These are phyloP conservation scores for Santalum album DNA, from an alignment of 164 flowering plant species.

Conservation along the genomic window DNA sequence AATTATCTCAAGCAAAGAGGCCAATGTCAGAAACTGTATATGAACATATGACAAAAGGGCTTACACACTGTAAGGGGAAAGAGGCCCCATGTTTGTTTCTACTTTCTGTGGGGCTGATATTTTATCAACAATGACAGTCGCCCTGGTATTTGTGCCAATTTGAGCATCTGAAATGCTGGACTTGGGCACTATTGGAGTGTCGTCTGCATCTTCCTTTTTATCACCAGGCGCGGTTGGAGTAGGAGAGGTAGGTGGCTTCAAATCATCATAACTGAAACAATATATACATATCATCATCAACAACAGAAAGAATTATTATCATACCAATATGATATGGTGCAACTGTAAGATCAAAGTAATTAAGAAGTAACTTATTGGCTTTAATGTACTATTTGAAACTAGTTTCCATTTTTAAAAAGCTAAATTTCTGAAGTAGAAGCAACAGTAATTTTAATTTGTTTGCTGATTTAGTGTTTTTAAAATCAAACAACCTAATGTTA, in stretches of 20 bases:
- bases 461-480: too few relatives aligned
- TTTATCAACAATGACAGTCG: conserved; percentile 3
- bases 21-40: background rate
- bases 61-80: conserved; percentile 44
- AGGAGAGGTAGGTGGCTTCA: conserved; percentile 28
- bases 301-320: background rate
- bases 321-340: too few relatives aligned
- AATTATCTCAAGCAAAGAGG: background rate
- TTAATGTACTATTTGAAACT: too few relatives aligned
- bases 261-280: conserved; percentile 18
- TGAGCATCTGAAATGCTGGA: conserved; percentile 8
- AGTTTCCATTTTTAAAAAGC: too few relatives aligned
- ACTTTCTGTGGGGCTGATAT: conserved; percentile 6
- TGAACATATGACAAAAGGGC: conserved; percentile 6
- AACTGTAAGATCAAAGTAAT: too few relatives aligned
- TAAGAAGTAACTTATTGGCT: too few relatives aligned
- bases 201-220: background rate
- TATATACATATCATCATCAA: background rate
- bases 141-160: conserved; percentile 4
- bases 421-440: too few relatives aligned
- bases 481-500: too few relatives aligned
- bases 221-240: conserved; percentile 14
- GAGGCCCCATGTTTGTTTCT: conserved; percentile 22
- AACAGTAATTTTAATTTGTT: too few relatives aligned
- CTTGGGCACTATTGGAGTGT: conserved; percentile 7